Percentiles rank a stretch among this genome's conserved stretches.
Evolutionary conservation across 2,329 filamentous ascomycete species (phyloP).

Genomic region (Talaromyces sp.): DNA sequence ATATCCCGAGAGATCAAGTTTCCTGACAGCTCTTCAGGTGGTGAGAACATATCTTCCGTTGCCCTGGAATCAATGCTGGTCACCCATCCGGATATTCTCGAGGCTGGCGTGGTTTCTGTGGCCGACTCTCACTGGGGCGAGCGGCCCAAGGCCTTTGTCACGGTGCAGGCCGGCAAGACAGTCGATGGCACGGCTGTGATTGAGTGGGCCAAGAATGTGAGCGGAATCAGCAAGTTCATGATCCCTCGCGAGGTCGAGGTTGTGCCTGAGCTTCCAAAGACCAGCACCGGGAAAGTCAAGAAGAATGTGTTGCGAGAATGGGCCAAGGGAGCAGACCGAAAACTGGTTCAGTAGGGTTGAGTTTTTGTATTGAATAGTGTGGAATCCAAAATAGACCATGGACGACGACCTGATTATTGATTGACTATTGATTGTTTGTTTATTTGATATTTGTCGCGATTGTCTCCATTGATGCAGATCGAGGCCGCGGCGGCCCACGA

Average conservation of each 20-base stretch:
- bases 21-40: conserved; percentile 51
- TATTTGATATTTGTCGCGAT: neutral
- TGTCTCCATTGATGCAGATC: no score
- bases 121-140: conserved; percentile 91
- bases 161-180: conserved; percentile 62
- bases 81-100: conserved; percentile 81
- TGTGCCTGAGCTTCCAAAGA: conserved; percentile 87
- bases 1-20: neutral
- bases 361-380: neutral
- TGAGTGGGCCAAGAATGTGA: conserved; percentile 75
- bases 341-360: conserved; percentile 4
- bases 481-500: neutral
- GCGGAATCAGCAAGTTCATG: conserved; percentile 87
- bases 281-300: conserved; percentile 91
- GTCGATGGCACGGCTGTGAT: conserved; percentile 67
- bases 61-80: conserved; percentile 86
- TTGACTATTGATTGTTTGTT: neutral
- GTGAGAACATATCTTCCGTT: conserved; percentile 94
- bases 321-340: conserved; percentile 56
- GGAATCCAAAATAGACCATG: neutral
- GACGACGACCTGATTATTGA: neutral
- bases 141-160: conserved; percentile 89
- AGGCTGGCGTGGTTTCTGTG: conserved; percentile 85
- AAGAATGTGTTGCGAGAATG: conserved; percentile 90
- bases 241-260: conserved; percentile 68